Base-by-base conservation (phyloP, 2,329 filamentous ascomycete species). In the Leptographium radiaticola region DNA sequence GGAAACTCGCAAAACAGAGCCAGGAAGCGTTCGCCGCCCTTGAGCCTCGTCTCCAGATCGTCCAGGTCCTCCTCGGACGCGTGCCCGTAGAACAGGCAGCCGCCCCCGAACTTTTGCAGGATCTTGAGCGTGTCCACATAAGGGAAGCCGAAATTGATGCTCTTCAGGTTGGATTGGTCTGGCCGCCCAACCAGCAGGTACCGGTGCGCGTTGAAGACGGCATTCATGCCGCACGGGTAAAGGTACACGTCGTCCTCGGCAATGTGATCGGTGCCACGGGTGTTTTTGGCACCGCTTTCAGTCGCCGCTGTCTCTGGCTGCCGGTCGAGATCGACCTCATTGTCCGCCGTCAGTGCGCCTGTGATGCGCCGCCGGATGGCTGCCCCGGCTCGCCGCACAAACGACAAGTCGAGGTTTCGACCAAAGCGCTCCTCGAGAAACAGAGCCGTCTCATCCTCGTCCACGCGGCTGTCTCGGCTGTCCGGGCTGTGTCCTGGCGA, bases 61-160 rank as follows among this genome's bases (percentile, higher is more conserved):
- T 96, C 87, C 0, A 98, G 71, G 55, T 97, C 90, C 49, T 79
- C 77, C 2, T 80, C 71, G 2, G 85, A 87, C 1, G 86, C 88
- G 62, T 85, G 79, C 4, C 91, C 91, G 67, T 95, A 96, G 65
- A 97, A 97, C 2, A 85, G 67, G 56, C 85, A 90, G 1, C 91
- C 91, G 0, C 89, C 86, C 0, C 91, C 93, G 67, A 94, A 97
- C 67, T 97, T 98, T 66, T 97, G 76, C 6, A 97, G 73, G 50
- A 96, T 88, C 67, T 98, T 98, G 53, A 97, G 76, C 0, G 93
- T 96, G 68, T 98, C 93, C 52, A 96, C 88, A 62, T 98, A 98
- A 0, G 93, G 89, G 62, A 98, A 98, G n/a, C 93, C 93, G 63
- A 89, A 96, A 63, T 86, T 90, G 64, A 98, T 82, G 66, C 89